Evolutionary conservation across 2,329 filamentous ascomycete species (phyloP).

Genomic region (Alternaria solani): DNA sequence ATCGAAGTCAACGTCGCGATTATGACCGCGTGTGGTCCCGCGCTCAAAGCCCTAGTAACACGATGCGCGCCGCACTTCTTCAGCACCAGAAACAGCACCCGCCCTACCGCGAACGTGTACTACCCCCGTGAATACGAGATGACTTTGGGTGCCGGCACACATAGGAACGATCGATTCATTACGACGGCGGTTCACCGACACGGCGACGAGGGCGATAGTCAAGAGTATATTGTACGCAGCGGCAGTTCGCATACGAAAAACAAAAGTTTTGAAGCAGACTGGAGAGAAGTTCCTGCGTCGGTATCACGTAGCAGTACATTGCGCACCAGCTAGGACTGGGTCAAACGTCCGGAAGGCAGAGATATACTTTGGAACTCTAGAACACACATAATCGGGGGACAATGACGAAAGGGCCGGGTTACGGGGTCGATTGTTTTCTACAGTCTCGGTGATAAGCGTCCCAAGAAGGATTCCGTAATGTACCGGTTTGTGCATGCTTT

Average conservation of each 20-base stretch:
- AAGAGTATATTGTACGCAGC: not conserved
- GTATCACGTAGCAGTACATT: not conserved
- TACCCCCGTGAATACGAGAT: not conserved
- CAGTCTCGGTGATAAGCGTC: not conserved
- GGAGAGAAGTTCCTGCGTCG: not conserved
- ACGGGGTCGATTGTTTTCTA: not conserved
- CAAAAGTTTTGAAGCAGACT: not conserved
- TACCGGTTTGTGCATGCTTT: not conserved
- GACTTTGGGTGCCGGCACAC: not conserved
- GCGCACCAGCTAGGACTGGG: not conserved
- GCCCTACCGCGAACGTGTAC: not conserved
- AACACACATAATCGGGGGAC: no score
- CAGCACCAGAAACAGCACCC: not conserved
- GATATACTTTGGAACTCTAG: not conserved
- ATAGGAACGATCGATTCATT: not conserved
- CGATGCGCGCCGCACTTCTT: not conserved
- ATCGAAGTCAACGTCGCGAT: not conserved
- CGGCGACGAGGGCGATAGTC: not conserved
- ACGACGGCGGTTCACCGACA: not conserved
- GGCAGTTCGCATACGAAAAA: not conserved
- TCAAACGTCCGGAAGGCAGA: not conserved
- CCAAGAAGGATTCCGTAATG: not conserved
- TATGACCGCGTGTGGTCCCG: not conserved
- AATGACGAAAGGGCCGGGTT: not conserved
- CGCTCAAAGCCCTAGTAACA: not conserved